Evolutionary conservation across 2,329 filamentous ascomycete genomes (phyloP), one percentile per base, ranked within the genome.

Genomic region (Hymenoscyphus repandus): DNA sequence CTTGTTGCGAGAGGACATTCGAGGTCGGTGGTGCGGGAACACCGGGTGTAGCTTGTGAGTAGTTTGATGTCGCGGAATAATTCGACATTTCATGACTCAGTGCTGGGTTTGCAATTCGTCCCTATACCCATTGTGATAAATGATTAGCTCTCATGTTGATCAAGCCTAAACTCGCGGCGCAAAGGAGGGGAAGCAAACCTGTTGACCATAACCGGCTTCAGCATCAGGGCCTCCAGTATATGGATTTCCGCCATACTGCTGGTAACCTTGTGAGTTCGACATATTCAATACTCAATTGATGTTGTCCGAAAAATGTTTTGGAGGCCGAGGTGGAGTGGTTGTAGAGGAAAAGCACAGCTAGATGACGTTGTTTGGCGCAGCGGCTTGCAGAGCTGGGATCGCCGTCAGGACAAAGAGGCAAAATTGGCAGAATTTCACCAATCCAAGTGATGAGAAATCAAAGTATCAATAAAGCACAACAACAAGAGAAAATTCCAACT

Each of bases 201-300:
- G 45, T 54, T 51, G 52, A 54, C 69, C 70, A 45, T 61, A 54
- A 9, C 63, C 65, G 48, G 62, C 53, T 52, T 64, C 60, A 51
- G 75, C 72, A 51, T 67, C 62, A 3, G 76, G 72, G 43, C 68
- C 74, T 64, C 78, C 73, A 54, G 77, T 73, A 66, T 88, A 88
- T 36, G 83, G 83, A 64, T 86, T 85, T 56, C 64, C 64, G 56
- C 62, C 62, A 44, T 64, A 62, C 43, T 78, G 76, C 58, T 78
- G 73, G 67, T 86, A 84, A 12, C 18, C 18, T 63, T 79, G 77
- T 57, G 74, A 71, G 71, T 82, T 78, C 59, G 80, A 80, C 82
- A 85, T 84, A 17, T 49, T 61, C 77, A 56, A 74, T 51, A 50
- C 50, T 52, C 57, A 56, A 62, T 59, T 60, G 56, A 60, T 58